phyloP scores from a whole-genome alignment of 352 stramenopile species.

The Chrysophaeum taylorii region DNA sequence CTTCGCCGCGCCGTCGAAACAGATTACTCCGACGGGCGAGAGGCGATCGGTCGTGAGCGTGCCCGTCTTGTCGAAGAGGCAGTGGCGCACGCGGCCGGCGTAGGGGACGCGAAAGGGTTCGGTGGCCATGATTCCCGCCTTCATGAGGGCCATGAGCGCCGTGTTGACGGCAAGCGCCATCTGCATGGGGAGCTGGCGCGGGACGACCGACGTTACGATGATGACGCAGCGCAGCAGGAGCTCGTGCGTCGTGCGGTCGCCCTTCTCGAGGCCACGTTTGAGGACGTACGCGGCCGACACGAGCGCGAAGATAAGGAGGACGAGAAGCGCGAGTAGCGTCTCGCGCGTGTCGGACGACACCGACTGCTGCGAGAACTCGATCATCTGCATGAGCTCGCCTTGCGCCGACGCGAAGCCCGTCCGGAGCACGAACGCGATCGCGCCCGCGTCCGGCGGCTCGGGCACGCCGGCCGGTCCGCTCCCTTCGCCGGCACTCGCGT shows the following conservation, averaged over 20 bases:
- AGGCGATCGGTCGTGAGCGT: conserved; percentile 97
- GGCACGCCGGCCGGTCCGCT: neutral
- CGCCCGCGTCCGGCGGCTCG: conserved; percentile 79
- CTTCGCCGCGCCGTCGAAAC: neutral
- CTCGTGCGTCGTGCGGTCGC: conserved; percentile 89
- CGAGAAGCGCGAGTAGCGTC: conserved; percentile 82
- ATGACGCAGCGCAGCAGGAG: conserved; percentile 96
- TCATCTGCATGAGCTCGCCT: conserved; percentile 97
- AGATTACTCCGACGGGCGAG: conserved; percentile 80
- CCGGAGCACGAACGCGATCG: conserved; percentile 89
- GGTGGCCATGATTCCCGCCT: conserved; percentile 92
- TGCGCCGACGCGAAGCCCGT: conserved; percentile 96
- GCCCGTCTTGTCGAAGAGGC: conserved; percentile 99
- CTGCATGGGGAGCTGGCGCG: conserved; percentile 98
- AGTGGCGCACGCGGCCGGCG: conserved; percentile 92
- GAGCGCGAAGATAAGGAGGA: conserved; percentile 95
- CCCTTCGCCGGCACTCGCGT: neutral
- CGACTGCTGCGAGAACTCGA: conserved; percentile 95
- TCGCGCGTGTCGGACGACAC: conserved; percentile 85
- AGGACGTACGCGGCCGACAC: conserved; percentile 91
- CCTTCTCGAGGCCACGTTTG: conserved; percentile 60
- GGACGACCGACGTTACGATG: conserved; percentile 98
- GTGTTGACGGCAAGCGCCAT: conserved; percentile 98
- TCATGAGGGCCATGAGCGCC: conserved; percentile 90
- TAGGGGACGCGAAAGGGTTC: conserved; percentile 94